A percentile compares a stretch with the other conserved stretches of the same genome.
Conservation (phyloP, 495 filamentous ascomycete genomes). For the Penicillium maclennaniae region DNA sequence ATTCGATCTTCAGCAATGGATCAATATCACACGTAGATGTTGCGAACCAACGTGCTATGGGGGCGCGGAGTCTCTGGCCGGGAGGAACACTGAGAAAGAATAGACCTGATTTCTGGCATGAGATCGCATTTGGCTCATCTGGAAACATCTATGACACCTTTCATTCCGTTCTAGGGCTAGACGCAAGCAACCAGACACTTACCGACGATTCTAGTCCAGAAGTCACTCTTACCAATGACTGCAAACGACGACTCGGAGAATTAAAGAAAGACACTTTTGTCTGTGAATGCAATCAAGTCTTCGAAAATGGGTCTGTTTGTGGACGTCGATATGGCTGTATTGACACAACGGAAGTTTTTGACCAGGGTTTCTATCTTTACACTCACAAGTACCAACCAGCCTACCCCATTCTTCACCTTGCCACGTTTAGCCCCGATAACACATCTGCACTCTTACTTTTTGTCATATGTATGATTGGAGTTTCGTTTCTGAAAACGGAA, state of each 20-base stretch:
- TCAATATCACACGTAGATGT: too few relatives aligned
- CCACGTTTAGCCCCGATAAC: slow-evolving; percentile 2
- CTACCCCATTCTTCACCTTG: slow-evolving; percentile 4
- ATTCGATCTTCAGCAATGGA: too few relatives aligned
- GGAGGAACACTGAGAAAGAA: not conserved
- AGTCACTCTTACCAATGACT: slow-evolving; percentile 1
- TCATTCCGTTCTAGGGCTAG: not conserved
- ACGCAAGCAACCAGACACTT: not conserved
- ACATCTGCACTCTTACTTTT: slow-evolving; percentile 1
- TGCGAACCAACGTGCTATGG: not conserved
- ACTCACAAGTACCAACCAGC: slow-evolving; percentile 4
- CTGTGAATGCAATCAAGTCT: slow-evolving; percentile 1
- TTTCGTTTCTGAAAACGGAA: slow-evolving; percentile 8
- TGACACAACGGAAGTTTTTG: slow-evolving; percentile 6
- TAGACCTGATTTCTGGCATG: not conserved
- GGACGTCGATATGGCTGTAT: slow-evolving; percentile 3
- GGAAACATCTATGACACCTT: slow-evolving; percentile 4
- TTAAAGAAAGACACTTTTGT: slow-evolving; percentile 2
- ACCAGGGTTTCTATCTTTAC: slow-evolving; percentile 10
- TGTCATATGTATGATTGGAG: slow-evolving; percentile 11
- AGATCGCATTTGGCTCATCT: not conserved
- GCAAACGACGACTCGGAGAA: not conserved
- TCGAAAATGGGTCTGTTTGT: slow-evolving; percentile 1
- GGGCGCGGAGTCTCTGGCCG: slow-evolving; percentile 1
- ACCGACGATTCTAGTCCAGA: not conserved